Evolutionary conservation across 2,329 filamentous ascomycete species (phyloP).

Genomic region (Aspergillus melleus): DNA sequence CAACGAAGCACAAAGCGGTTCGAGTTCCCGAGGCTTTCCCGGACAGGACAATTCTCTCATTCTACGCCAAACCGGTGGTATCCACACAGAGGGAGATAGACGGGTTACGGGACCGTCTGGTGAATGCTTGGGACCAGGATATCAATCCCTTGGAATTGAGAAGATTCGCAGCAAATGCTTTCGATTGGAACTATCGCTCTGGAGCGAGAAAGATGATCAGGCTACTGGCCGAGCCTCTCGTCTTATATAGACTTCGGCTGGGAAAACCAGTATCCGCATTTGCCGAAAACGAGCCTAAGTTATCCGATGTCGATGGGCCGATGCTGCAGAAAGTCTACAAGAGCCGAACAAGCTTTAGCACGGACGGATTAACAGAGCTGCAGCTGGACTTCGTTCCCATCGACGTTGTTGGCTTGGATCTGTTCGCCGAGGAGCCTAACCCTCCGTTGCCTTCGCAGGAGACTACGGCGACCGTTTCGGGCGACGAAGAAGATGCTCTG

Average conservation of each 20-base stretch:
- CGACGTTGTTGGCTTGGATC: constrained; percentile 73
- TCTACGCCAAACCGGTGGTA: constrained; percentile 84
- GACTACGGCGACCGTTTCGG: constrained; percentile 25
- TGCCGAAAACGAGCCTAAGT: constrained; percentile 28
- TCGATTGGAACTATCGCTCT: constrained; percentile 78
- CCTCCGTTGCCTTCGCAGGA: constrained; percentile 43
- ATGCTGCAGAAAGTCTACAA: constrained; percentile 68
- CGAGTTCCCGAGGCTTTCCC: constrained; percentile 80
- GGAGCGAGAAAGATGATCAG: constrained; percentile 85
- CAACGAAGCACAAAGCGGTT: constrained; percentile 70
- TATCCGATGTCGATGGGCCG: constrained; percentile 48
- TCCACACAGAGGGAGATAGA: constrained; percentile 62
- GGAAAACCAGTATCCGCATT: constrained; percentile 38
- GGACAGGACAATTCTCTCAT: constrained; percentile 72
- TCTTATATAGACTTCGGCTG: constrained; percentile 60
- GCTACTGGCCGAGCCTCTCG: constrained; percentile 72
- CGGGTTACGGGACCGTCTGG: constrained; percentile 53
- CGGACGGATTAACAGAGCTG: constrained; percentile 73
- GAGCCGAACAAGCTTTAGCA: constrained; percentile 68
- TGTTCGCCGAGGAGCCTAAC: constrained; percentile 70
- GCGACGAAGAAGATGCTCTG: constrained; percentile 36
- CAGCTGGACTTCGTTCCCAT: constrained; percentile 76
- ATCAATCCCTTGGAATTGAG: constrained; percentile 69
- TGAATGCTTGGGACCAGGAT: constrained; percentile 57
- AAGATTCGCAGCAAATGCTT: constrained; percentile 72